Conservation (phyloP, 495 filamentous ascomycete genomes). For the Aspergillus cavernicola region DNA sequence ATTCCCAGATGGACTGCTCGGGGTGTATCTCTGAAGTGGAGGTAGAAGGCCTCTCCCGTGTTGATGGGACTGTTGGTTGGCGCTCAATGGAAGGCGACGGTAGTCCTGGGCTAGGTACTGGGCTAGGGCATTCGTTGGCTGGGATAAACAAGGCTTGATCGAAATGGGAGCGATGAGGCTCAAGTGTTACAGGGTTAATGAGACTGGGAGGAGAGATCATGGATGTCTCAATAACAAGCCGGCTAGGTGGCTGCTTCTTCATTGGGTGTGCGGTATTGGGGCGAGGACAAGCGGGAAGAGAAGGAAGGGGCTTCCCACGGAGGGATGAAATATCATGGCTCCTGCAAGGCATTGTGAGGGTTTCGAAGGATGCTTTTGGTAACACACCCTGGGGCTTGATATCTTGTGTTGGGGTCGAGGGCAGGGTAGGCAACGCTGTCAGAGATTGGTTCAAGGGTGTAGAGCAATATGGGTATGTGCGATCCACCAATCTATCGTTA, state of each 20-base stretch:
- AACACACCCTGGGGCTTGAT: conserved; percentile 17
- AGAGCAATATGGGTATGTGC: conserved; percentile 31
- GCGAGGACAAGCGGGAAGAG: conserved; percentile 29
- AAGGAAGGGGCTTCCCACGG: conserved; percentile 37
- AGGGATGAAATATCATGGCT: conserved; percentile 26
- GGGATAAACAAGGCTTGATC: conserved; percentile 46
- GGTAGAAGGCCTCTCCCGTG: conserved; percentile 38
- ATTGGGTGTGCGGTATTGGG: conserved; percentile 15
- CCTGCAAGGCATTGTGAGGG: conserved; percentile 35
- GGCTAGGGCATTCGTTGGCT: conserved; percentile 39
- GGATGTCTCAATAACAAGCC: conserved; percentile 36
- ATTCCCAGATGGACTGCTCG: conserved; percentile 48
- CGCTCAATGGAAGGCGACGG: conserved; percentile 36
- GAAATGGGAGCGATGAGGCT: conserved; percentile 43
- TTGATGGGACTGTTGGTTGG: conserved; percentile 34
- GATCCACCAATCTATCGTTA: conserved; percentile 15
- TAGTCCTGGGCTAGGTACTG: conserved; percentile 36
- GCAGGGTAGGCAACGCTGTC: conserved; percentile 27
- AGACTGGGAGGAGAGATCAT: conserved; percentile 43
- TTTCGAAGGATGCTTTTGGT: conserved; percentile 28
- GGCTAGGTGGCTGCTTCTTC: conserved; percentile 29
- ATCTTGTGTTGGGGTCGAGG: conserved; percentile 27
- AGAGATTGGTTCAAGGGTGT: conserved; percentile 34
- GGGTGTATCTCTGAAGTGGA: conserved; percentile 40
- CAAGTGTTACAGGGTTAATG: conserved; percentile 43